Conservation (phyloP, 2,329 filamentous ascomycete genomes). For the Myriangium duriaei region DNA sequence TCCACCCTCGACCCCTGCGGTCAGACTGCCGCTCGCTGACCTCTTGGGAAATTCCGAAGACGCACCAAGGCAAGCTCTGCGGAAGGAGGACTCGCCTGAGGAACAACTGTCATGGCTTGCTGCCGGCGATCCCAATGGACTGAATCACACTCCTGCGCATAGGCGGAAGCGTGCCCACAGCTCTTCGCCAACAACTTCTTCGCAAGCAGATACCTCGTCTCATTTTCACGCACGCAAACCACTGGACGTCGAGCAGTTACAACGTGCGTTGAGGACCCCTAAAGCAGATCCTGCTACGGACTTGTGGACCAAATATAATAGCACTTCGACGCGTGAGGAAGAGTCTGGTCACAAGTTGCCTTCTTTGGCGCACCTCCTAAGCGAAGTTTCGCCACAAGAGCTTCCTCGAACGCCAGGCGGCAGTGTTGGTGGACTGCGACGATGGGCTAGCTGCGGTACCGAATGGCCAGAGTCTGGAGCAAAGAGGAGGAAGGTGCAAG, state of each 20-base stretch:
- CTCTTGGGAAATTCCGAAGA: constrained; percentile 50
- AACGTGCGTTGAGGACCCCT: constrained; percentile 26
- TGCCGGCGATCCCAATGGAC: no score
- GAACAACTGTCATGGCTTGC: constrained; percentile 46
- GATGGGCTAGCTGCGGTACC: constrained; percentile 39
- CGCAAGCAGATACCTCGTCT: constrained; percentile 22
- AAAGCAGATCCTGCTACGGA: constrained; percentile 35
- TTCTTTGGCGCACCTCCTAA: constrained; percentile 32
- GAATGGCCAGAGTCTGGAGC: constrained; percentile 33
- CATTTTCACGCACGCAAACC: constrained; percentile 18
- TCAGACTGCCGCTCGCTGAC: constrained; percentile 47
- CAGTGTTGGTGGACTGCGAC: constrained; percentile 32
- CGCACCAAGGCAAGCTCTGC: constrained; percentile 32
- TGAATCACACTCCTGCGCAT: constrained; percentile 28
- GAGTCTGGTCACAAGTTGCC: constrained; percentile 25
- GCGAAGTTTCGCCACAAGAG: constrained; percentile 35
- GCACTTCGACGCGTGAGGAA: constrained; percentile 25
- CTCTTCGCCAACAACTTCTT: constrained; percentile 32
- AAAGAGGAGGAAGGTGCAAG: constrained; percentile 29
- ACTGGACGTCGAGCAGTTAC: constrained; percentile 16
- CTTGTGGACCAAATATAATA: constrained; percentile 33
- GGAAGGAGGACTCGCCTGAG: constrained; percentile 41
- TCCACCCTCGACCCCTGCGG: constrained; percentile 46
- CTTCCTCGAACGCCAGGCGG: constrained; percentile 30
- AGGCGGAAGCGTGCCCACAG: constrained; percentile 34